These are phyloP conservation scores for Phanerochaete sordida DNA, from an alignment of 768 basidiomycete species.

Conservation along the genomic window DNA sequence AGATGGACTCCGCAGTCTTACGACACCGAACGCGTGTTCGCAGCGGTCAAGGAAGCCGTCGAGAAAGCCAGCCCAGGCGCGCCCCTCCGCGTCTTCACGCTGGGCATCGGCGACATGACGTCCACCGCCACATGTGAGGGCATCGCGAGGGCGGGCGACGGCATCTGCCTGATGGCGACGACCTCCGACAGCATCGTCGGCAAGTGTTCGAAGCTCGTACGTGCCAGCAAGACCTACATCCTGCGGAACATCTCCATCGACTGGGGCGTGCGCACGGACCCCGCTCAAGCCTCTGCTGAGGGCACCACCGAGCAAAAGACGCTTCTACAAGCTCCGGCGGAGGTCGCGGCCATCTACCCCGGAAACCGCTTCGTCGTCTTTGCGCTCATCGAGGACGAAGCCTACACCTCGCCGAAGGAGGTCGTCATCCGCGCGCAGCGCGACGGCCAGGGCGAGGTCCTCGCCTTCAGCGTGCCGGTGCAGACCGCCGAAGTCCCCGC, in stretches of 20 bases:
- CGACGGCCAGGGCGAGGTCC: conserved; percentile 20
- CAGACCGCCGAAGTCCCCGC: conserved; percentile 23
- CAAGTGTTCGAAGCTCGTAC: conserved; percentile 49
- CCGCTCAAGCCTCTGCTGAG: background rate
- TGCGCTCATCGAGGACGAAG: conserved; percentile 24
- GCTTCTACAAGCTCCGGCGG: conserved; percentile 4
- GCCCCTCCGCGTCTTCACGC: conserved; percentile 47
- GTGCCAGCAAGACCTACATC: conserved; percentile 45
- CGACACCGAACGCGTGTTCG: conserved; percentile 5
- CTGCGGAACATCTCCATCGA: conserved; percentile 45
- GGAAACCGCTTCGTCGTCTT: conserved; percentile 33
- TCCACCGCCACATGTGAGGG: conserved; percentile 49
- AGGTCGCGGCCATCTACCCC: conserved; percentile 28
- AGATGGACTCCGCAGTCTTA: conserved; percentile 1
- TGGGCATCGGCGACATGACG: conserved; percentile 51
- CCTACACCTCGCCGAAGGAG: conserved; percentile 20
- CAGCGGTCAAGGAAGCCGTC: conserved; percentile 29
- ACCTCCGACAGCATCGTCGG: conserved; percentile 40
- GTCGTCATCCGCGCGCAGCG: conserved; percentile 26
- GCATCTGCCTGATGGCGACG: conserved; percentile 44
- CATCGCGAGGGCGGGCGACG: conserved; percentile 51
- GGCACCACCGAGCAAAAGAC: background rate
- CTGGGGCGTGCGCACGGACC: conserved; percentile 31
- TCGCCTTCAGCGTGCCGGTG: conserved; percentile 21
- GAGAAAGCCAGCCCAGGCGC: conserved; percentile 26